phyloP scores from a whole-genome alignment of 257 asterid species.

The Plantago elongata region DNA sequence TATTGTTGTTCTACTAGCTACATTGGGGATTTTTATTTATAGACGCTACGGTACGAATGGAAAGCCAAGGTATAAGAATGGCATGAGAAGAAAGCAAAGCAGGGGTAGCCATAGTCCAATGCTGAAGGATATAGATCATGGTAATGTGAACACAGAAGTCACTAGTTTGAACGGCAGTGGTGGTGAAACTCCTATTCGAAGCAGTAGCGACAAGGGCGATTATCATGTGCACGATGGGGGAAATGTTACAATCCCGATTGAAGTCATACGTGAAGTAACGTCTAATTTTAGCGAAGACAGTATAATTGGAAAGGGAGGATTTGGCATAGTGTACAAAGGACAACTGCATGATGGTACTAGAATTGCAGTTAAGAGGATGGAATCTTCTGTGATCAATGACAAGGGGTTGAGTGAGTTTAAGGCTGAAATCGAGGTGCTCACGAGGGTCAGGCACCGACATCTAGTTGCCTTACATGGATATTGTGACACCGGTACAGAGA shows the following conservation, averaged over 20 bases:
- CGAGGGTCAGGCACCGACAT: conserved; percentile 70
- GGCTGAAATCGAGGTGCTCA: conserved; percentile 86
- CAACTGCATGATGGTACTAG: conserved; percentile 55
- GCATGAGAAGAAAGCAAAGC: conserved; percentile 15
- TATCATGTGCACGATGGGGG: conserved; percentile 41
- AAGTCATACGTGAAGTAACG: conserved; percentile 59
- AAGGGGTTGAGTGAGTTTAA: conserved; percentile 62
- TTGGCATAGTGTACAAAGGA: conserved; percentile 74
- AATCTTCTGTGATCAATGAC: conserved; percentile 31
- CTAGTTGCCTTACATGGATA: conserved; percentile 77
- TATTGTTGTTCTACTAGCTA: conserved; percentile 12
- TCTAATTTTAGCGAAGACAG: conserved; percentile 45
- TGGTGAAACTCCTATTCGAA: conserved; percentile 16
- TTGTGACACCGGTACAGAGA: conserved; percentile 61
- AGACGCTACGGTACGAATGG: conserved; percentile 12
- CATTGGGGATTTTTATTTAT: conserved; percentile 27
- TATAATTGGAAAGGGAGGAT: conserved; percentile 75
- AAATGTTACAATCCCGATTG: conserved; percentile 48
- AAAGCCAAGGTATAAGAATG: conserved; percentile 3
- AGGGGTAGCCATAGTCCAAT: conserved; percentile 2
- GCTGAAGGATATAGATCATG: not conserved
- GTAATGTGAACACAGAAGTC: conserved; percentile 17
- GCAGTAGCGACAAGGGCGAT: conserved; percentile 23
- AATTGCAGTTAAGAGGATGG: conserved; percentile 93
- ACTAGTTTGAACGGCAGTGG: not conserved